Conservation (phyloP, 2,329 filamentous ascomycete species). For the Didymosphaeria variabile region DNA sequence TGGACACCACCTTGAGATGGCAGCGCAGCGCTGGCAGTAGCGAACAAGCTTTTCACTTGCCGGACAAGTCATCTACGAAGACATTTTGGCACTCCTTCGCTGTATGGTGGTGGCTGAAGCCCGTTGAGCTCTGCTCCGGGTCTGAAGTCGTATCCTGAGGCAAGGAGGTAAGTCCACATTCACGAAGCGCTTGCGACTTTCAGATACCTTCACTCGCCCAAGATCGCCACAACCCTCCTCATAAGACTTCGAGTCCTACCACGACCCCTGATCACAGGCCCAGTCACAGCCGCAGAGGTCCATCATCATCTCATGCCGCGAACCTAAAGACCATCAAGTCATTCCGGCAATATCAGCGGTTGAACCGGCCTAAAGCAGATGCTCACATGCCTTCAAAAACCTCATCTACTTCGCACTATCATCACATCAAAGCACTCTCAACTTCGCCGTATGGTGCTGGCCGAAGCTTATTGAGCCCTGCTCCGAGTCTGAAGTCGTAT, state of each 20-base stretch:
- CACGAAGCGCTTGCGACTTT: not conserved
- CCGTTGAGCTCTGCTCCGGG: not conserved
- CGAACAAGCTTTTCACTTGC: not conserved
- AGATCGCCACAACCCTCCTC: not conserved
- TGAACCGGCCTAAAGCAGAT: not conserved
- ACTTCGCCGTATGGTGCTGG: constrained; percentile 4
- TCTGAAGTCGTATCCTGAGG: constrained; percentile 2
- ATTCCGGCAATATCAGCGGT: not conserved
- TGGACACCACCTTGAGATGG: not conserved
- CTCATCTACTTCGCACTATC: not conserved
- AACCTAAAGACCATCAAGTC: not conserved
- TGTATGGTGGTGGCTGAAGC: not conserved
- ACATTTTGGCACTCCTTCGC: not conserved
- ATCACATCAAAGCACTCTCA: not conserved
- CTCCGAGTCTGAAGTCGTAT: not conserved
- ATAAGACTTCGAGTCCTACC: not conserved
- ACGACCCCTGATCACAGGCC: not conserved
- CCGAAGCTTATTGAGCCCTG: not conserved
- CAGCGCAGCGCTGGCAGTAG: not conserved
- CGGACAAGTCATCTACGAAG: not conserved
- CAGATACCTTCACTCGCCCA: not conserved
- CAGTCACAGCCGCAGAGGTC: not conserved
- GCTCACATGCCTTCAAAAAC: not conserved
- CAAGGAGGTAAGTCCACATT: not conserved
- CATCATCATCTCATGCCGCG: not conserved